phyloP scores from a whole-genome alignment of 163 green algal species.

The Volvox carteri region DNA sequence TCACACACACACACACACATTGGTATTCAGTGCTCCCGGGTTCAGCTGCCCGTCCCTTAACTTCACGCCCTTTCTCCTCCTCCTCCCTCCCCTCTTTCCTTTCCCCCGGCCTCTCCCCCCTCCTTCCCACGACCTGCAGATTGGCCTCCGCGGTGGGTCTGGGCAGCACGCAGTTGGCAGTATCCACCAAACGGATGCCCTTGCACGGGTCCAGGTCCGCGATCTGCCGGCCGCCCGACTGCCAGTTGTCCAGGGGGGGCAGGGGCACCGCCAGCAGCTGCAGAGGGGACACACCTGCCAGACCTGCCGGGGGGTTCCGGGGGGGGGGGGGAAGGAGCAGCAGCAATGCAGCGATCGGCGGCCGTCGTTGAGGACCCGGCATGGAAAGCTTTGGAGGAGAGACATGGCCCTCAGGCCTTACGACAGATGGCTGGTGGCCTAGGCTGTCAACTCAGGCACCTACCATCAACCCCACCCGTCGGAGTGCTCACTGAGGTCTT shows the following conservation, averaged over 20 bases:
- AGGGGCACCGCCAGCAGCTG: slow-evolving; percentile 47
- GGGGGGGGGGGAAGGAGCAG: neutral
- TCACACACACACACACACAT: too few relatives aligned
- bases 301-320: neutral
- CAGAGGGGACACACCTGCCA: slow-evolving; percentile 22
- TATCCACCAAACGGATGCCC: slow-evolving; percentile 38
- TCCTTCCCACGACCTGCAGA: slow-evolving; percentile 41
- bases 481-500: too few relatives aligned
- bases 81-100: too few relatives aligned
- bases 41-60: too few relatives aligned
- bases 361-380: too few relatives aligned
- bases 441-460: too few relatives aligned
- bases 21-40: too few relatives aligned
- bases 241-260: slow-evolving; percentile 46
- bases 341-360: neutral
- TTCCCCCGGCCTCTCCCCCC: too few relatives aligned
- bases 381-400: neutral
- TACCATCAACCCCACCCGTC: too few relatives aligned
- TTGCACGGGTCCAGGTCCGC: slow-evolving; percentile 15
- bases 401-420: too few relatives aligned
- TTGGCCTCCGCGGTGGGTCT: slow-evolving; percentile 2
- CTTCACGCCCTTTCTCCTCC: too few relatives aligned
- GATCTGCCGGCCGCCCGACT: neutral
- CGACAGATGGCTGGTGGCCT: too few relatives aligned
- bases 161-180: slow-evolving; percentile 32